phyloP scores from a whole-genome alignment of 2,329 filamentous ascomycete genomes.

The Fusarium sulawesiense region DNA sequence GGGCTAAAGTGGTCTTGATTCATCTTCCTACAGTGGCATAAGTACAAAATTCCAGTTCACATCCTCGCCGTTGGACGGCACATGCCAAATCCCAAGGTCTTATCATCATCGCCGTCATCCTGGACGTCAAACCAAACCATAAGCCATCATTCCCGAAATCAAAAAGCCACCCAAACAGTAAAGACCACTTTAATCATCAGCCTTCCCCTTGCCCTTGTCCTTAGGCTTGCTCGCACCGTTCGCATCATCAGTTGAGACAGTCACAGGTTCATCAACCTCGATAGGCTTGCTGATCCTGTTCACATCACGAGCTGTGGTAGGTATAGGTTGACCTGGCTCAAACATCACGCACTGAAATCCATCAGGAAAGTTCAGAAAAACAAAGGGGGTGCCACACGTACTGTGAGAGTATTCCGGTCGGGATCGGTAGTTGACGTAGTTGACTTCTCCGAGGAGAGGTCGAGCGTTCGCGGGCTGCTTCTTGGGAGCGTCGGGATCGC shows the following conservation, averaged over 20 bases:
- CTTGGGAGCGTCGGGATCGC: neutral
- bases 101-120: too few species aligned
- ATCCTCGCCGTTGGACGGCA: neutral
- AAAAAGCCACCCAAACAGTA: neutral
- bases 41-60: neutral
- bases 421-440: neutral
- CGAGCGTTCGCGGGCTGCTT: neutral
- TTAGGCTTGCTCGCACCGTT: neutral
- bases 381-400: neutral
- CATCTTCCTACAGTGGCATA: neutral
- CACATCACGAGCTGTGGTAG: neutral
- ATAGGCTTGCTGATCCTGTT: too few species aligned
- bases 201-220: neutral
- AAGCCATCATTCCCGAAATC: neutral
- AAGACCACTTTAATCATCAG: neutral
- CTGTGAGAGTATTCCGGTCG: neutral
- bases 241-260: rapidly evolving
- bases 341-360: neutral
- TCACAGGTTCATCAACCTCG: too few species aligned
- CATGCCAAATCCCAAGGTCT: neutral
- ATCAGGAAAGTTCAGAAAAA: neutral
- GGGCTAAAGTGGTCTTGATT: neutral
- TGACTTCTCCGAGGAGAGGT: neutral
- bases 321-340: neutral
- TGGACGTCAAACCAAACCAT: too few species aligned